These are phyloP conservation scores for Leccinum sublutescens DNA, from an alignment of 768 basidiomycete genomes.

Conservation along the genomic window DNA sequence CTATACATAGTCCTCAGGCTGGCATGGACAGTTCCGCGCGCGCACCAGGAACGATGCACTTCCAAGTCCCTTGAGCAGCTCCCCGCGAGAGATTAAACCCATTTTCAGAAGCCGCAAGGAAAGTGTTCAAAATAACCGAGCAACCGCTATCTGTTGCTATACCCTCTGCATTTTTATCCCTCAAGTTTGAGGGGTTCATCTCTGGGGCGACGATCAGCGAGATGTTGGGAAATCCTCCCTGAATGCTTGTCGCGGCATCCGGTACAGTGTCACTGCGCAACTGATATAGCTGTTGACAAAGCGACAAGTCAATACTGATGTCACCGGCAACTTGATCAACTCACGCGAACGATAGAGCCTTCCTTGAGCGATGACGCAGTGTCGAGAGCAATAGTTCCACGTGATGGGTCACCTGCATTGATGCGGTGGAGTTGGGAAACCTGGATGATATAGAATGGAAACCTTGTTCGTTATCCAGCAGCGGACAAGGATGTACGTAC, in stretches of 20 bases:
- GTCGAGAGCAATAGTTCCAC: constrained; percentile 64
- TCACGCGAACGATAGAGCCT: constrained; percentile 54
- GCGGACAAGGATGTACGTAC: neutral
- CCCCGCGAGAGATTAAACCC: constrained; percentile 43
- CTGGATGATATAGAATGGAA: constrained; percentile 24
- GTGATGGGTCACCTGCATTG: constrained; percentile 68
- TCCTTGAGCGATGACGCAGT: constrained; percentile 47
- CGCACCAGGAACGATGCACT: constrained; percentile 40
- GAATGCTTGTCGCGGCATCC: neutral
- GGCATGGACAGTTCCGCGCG: constrained; percentile 11
- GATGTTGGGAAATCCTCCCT: constrained; percentile 11
- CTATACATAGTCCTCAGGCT: too few relatives aligned
- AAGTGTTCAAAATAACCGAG: constrained; percentile 21
- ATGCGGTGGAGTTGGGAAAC: constrained; percentile 52
- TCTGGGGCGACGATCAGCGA: constrained; percentile 28
- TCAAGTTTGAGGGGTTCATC: neutral
- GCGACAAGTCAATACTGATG: neutral
- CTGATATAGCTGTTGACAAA: constrained; percentile 42
- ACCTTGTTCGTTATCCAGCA: neutral
- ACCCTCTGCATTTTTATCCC: neutral
- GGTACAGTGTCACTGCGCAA: constrained; percentile 27
- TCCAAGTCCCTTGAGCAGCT: constrained; percentile 37
- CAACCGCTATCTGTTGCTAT: neutral
- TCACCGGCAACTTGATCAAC: constrained; percentile 6
- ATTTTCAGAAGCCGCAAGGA: constrained; percentile 54